phyloP scores from a whole-genome alignment of 2,329 filamentous ascomycete genomes.

The Pseudogymnoascus sp. region DNA sequence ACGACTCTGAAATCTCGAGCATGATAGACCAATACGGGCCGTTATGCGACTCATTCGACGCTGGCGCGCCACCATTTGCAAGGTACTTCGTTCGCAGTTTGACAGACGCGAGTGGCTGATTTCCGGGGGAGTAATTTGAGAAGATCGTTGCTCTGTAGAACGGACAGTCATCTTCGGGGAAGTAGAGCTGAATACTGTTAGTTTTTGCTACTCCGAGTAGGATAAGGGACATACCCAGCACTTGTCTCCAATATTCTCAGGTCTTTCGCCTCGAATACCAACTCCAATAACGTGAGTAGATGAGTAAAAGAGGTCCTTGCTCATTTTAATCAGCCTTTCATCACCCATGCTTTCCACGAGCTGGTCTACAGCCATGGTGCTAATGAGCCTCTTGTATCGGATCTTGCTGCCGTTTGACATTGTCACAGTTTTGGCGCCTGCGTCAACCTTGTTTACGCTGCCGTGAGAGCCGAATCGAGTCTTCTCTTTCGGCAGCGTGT shows the following conservation, averaged over 20 bases:
- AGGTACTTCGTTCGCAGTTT: slow-evolving; percentile 83
- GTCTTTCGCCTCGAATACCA: slow-evolving; percentile 82
- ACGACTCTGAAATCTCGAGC: slow-evolving; percentile 94
- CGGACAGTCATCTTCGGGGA: slow-evolving; percentile 96
- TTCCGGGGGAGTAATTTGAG: slow-evolving; percentile 99
- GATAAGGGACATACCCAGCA: slow-evolving; percentile 66
- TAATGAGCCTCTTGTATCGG: slow-evolving; percentile 85
- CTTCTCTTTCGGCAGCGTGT: slow-evolving; percentile 88
- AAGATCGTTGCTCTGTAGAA: slow-evolving; percentile 99
- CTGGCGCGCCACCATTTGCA: slow-evolving; percentile 75
- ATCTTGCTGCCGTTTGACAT: slow-evolving; percentile 80
- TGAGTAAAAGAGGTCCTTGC: slow-evolving; percentile 92
- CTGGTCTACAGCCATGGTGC: slow-evolving; percentile 91
- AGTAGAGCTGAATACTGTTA: slow-evolving; percentile 62
- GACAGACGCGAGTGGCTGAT: slow-evolving; percentile 75
- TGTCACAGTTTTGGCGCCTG: slow-evolving; percentile 72
- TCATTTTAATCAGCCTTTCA: slow-evolving; percentile 70
- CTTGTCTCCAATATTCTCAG: slow-evolving; percentile 96
- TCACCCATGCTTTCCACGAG: slow-evolving; percentile 83
- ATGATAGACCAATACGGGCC: slow-evolving; percentile 99
- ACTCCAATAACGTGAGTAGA: slow-evolving; percentile 96
- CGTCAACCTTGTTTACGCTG: slow-evolving; percentile 78
- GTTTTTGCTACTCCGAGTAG: slow-evolving; percentile 7
- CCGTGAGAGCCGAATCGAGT: slow-evolving; percentile 81
- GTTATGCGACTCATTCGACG: slow-evolving; percentile 63